phyloP scores from a whole-genome alignment of 768 basidiomycete genomes.

The Tulasnella sp. region DNA sequence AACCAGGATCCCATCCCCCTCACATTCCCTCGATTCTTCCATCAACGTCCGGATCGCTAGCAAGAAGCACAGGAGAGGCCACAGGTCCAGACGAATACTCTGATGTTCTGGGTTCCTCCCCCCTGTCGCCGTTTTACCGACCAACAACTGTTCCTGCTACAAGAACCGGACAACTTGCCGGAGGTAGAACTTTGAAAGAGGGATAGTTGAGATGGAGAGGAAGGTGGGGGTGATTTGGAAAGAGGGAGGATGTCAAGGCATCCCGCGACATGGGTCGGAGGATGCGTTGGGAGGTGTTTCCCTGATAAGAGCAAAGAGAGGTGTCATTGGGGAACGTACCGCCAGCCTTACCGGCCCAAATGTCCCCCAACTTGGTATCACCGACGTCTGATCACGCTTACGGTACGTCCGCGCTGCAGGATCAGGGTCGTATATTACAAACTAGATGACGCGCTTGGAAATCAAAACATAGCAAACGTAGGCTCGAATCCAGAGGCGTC shows the following conservation, averaged over 20 bases:
- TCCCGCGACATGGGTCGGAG: background rate
- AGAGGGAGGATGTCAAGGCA: background rate
- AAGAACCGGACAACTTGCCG: slow-evolving; percentile 5
- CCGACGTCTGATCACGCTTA: no score
- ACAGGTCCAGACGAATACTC: background rate
- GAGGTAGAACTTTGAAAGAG: slow-evolving; percentile 13
- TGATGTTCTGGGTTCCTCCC: background rate
- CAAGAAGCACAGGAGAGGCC: background rate
- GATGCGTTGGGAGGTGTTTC: background rate
- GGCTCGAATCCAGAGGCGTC: background rate
- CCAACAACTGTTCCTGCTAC: slow-evolving; percentile 7
- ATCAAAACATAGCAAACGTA: background rate
- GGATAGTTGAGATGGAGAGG: background rate
- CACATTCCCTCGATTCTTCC: background rate
- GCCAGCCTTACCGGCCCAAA: background rate
- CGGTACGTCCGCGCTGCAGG: no score
- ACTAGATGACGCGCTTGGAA: no score
- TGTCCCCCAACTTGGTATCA: background rate
- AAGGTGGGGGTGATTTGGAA: background rate
- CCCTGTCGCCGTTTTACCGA: background rate
- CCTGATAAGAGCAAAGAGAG: background rate
- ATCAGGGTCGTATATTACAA: no score
- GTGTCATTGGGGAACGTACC: background rate
- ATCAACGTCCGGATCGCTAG: background rate
- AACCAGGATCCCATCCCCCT: background rate